Conservation (phyloP, 2,329 filamentous ascomycete species). For the Talaromyces sp. region DNA sequence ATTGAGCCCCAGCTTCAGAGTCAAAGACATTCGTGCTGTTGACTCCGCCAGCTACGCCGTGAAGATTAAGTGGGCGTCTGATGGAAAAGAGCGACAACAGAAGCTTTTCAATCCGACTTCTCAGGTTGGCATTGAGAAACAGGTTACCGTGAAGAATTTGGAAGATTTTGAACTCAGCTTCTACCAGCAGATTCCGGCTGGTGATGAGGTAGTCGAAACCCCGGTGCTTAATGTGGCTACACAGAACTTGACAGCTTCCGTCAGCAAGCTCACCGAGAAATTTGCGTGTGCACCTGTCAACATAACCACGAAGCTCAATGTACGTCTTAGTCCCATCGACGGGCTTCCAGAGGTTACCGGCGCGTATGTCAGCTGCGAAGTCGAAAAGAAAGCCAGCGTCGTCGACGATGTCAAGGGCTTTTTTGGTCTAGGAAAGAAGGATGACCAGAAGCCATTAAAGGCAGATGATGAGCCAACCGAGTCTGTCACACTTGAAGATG, state of each 20-base stretch:
- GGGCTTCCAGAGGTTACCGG: slow-evolving; percentile 76
- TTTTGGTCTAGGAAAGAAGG: slow-evolving; percentile 88
- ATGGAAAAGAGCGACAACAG: slow-evolving; percentile 70
- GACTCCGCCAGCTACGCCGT: slow-evolving; percentile 73
- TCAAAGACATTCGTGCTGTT: slow-evolving; percentile 89
- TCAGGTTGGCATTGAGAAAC: slow-evolving; percentile 72
- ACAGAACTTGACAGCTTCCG: slow-evolving; percentile 79
- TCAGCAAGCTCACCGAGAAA: slow-evolving; percentile 73
- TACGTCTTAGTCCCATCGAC: slow-evolving; percentile 68
- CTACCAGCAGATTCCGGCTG: slow-evolving; percentile 64
- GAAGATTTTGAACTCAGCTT: slow-evolving; percentile 78
- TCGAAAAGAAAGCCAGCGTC: slow-evolving; percentile 75
- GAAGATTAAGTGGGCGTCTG: slow-evolving; percentile 70
- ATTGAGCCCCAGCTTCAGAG: slow-evolving; percentile 90
- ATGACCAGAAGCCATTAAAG: slow-evolving; percentile 68
- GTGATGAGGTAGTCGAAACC: slow-evolving; percentile 50
- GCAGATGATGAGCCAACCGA: slow-evolving; percentile 57
- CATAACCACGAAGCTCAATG: slow-evolving; percentile 73
- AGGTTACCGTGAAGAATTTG: slow-evolving; percentile 76
- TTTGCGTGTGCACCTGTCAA: slow-evolving; percentile 73
- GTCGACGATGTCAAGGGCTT: slow-evolving; percentile 95
- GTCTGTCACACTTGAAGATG: slow-evolving; percentile 45
- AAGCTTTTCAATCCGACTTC: slow-evolving; percentile 79
- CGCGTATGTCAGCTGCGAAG: slow-evolving; percentile 80
- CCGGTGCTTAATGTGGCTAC: slow-evolving; percentile 67